Evolutionary conservation across 2,329 filamentous ascomycete genomes (phyloP).

Genomic region (Malbranchea cinnamomea): DNA sequence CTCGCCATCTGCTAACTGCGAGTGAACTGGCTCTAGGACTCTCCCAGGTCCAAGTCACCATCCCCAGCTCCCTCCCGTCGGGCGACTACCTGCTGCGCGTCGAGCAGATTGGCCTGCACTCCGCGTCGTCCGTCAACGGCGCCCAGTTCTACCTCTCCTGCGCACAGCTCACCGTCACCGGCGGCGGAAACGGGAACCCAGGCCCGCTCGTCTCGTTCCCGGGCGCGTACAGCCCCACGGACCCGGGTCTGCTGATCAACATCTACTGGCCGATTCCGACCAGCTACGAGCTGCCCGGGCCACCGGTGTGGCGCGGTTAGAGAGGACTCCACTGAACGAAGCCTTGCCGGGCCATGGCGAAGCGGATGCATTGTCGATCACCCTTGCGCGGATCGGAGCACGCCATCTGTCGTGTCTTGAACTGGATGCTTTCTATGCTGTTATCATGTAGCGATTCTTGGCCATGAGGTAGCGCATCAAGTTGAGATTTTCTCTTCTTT

Average conservation of each 20-base stretch:
- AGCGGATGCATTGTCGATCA: too few relatives aligned
- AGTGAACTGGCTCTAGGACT: constrained; percentile 6
- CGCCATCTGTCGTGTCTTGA: too few relatives aligned
- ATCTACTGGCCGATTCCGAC: constrained; percentile 8
- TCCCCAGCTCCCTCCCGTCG: constrained; percentile 30
- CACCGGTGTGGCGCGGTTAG: constrained; percentile 5
- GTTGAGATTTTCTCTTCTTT: too few relatives aligned
- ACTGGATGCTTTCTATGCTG: too few relatives aligned
- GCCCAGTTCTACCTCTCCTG: constrained; percentile 35
- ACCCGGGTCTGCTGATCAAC: constrained; percentile 12
- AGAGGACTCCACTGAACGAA: too few relatives aligned
- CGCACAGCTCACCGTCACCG: constrained; percentile 28
- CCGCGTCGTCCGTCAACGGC: constrained; percentile 24
- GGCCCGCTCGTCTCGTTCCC: constrained; percentile 9
- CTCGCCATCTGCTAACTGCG: not conserved
- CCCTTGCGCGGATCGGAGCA: too few relatives aligned
- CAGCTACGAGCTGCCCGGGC: constrained; percentile 3
- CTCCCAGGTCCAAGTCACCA: constrained; percentile 22
- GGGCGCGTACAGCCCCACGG: constrained; percentile 9
- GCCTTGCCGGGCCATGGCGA: too few relatives aligned
- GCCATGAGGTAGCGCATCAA: too few relatives aligned
- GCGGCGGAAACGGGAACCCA: constrained; percentile 22
- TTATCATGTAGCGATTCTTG: too few relatives aligned
- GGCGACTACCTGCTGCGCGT: constrained; percentile 36
- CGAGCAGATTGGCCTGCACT: constrained; percentile 36